Base-by-base conservation (phyloP, 2,329 filamentous ascomycete species). In the Fulvia fulva region DNA sequence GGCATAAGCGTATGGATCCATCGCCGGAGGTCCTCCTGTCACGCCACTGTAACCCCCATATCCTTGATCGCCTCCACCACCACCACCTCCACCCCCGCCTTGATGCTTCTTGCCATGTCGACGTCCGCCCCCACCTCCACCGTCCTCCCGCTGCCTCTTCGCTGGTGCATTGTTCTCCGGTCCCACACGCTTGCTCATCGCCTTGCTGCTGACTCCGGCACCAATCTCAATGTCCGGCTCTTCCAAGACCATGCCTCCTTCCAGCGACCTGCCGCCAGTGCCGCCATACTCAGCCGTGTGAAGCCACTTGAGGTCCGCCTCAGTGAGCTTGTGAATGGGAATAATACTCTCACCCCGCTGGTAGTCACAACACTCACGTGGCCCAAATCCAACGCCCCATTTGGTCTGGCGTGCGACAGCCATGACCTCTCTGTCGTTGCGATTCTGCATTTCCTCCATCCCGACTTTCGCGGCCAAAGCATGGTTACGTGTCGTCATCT, bases 151-250 rank as follows among this genome's bases (percentile, higher is more conserved):
- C 32, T 66, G 53, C 50, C 64, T 68, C 67, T 64, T 66, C 55
- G 57, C 55, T 32, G 62, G 57, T 16, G 62, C 60, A 2, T 65
- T 66, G 68, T 73, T 59, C 65, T 70, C 66, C 23, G 72, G 72
- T 5, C 66, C 63, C 32, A 74, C 68, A 34, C 71, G 70, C 61
- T 71, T 71, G 60, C 69, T 73, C 73, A 73, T 75, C 11, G 72
- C 73, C 80, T 99, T 99, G 45, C 91, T 97, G 19, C 92, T 97
- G 14, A 99, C 95, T 56, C 94, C 94, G 19, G 93, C 92, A 54
- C 94, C 94, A 58, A 99, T 99, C 75, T 99, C 94, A 68, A 99
- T 99, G 71, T 99, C 94, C 2, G 94, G 94, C 76, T 99, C 94
- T 73, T 99, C 94, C 25, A 99, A 89, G 6, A 92, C 88, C 77